Evolutionary conservation across 371 early-diverging fungal genomes (phyloP).

Genomic region (Coemansia sp.): DNA sequence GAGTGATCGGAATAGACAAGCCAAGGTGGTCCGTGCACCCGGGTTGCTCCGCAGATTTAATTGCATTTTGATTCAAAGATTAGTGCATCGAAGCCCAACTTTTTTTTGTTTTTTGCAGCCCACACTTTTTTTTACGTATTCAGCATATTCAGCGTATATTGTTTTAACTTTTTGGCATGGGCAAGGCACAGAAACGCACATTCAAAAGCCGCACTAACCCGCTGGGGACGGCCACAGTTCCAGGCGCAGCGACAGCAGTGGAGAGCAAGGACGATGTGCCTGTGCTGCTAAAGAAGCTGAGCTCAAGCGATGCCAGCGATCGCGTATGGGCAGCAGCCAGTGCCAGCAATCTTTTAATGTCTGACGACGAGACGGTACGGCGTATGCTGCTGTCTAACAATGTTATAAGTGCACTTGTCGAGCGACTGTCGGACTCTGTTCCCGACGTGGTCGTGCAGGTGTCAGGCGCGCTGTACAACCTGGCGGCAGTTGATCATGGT

Average conservation of each 20-base stretch:
- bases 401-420: conserved; percentile 65
- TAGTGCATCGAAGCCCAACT: background rate
- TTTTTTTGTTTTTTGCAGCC: background rate
- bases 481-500: conserved; percentile 45
- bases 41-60: conserved; percentile 4
- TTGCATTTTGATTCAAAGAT: background rate
- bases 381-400: conserved; percentile 72
- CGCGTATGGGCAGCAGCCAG: conserved; percentile 89
- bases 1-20: background rate
- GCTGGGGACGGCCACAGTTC: conserved; percentile 15
- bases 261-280: conserved; percentile 46
- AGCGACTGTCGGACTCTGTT: conserved; percentile 67
- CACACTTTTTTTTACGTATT: background rate
- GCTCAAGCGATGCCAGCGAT: conserved; percentile 67
- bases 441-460: conserved; percentile 77
- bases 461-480: conserved; percentile 69
- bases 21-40: conserved; percentile 1
- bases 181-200: conserved; percentile 46
- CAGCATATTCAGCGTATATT: background rate
- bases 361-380: conserved; percentile 60
- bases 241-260: conserved; percentile 21
- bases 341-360: conserved; percentile 69
- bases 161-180: conserved; percentile 25
- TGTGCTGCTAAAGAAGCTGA: conserved; percentile 55
- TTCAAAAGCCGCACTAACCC: conserved; percentile 46